Base-by-base conservation (phyloP, 495 filamentous ascomycete species). In the Lophium mytilinum region DNA sequence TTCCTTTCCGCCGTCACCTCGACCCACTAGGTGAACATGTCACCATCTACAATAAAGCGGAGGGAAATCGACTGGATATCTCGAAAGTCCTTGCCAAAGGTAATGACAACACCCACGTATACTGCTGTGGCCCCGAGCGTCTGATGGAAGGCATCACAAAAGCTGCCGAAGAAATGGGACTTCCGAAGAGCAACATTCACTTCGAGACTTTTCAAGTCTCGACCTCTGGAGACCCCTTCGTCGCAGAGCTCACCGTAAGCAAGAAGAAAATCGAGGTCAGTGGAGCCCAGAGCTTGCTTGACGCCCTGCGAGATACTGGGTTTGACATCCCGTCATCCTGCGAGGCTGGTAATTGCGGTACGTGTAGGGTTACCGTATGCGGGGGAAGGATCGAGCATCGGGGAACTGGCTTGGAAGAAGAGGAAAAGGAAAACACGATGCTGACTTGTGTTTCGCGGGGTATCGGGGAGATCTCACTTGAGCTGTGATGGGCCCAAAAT, bases 261-360 rank as follows among this genome's bases (percentile, higher is more conserved):
- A 66, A 67, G 12, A 66, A 69, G 53, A 60, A 65, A 33, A 43
- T 76, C 12, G 53, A 71, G 39, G 70, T 78, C 0, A 68, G 63
- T 4, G 58, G 15, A 0, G 67, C 72, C 30, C 62, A 76, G 56
- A 72, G 70, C 9, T 60, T 78, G 36, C 50, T 78, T 40, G 66
- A 75, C 24, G 61, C 69, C 7, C 56, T 78, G 45, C 72, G 71
- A 35, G 73, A 70, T 9, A 71, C 68, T 4, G 75, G 75, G 0
- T 67, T 76, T 49, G 72, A 72, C 11, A 71, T 80, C 0, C 73
- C 73, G 24, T 75, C 69, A 35, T 78, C 75, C 48, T 83, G 80
- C 66, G 76, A 77, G 66, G 75, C 77, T 5, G 80, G 80, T 0
- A 83, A 82, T 61, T 83, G 80, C 52, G 80, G 79, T 3, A 81